These are phyloP conservation scores for Erucastrum elatum DNA, from an alignment of 345 rosid genomes.

Conservation along the genomic window DNA sequence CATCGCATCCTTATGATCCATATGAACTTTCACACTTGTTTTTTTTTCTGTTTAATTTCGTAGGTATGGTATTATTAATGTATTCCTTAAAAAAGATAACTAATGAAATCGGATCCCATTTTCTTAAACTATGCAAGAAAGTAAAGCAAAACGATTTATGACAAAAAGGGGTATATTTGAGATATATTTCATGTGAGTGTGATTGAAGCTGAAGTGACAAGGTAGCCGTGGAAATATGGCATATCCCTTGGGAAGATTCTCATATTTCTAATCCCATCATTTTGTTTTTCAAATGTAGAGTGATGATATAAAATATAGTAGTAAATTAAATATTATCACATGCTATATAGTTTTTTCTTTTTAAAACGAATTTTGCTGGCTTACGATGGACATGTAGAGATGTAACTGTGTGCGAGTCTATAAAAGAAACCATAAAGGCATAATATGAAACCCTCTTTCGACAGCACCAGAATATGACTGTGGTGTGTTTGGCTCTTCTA, in stretches of 20 bases:
- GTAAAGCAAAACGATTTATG: slow-evolving; percentile 9
- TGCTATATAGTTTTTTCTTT: too few relatives aligned
- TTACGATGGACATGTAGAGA: not conserved
- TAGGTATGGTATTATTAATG: not conserved
- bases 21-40: not conserved
- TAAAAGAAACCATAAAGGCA: slow-evolving; percentile 22
- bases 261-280: slow-evolving; percentile 9
- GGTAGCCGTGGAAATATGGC: slow-evolving; percentile 17
- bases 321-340: too few relatives aligned
- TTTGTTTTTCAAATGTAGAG: not conserved
- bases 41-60: not conserved
- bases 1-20: slow-evolving; percentile 19
- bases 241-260: slow-evolving; percentile 36
- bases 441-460: slow-evolving; percentile 20
- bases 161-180: not conserved
- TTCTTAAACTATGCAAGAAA: slow-evolving; percentile 22
- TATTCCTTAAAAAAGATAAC: not conserved
- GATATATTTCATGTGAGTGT: slow-evolving; percentile 9
- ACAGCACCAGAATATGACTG: slow-evolving; percentile 22
- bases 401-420: slow-evolving; percentile 14
- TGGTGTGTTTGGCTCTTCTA: slow-evolving; percentile 31
- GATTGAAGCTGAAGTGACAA: slow-evolving; percentile 34
- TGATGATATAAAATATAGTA: not conserved
- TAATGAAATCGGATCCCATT: slow-evolving; percentile 7
- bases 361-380: not conserved